Base-by-base conservation (phyloP, 176 grass and related monocot genomes). In the Juncus inflexus region DNA sequence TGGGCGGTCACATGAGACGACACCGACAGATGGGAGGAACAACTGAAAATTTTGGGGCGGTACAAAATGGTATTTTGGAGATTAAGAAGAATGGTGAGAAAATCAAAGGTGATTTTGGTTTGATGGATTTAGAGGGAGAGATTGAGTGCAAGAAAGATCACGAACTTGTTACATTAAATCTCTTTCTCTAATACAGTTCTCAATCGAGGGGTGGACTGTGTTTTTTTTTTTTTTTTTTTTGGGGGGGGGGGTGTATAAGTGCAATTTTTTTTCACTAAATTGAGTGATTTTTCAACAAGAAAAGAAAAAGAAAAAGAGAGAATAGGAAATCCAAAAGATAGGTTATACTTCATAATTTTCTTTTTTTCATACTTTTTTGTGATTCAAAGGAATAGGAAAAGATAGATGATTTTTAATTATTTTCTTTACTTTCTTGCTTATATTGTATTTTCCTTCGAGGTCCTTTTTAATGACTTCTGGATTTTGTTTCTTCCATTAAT, bases 1-100 rank as follows among this genome's bases (percentile, higher is more conserved):
- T 99, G 35, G 89, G 95, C 35, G 95, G 95, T 3, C 95, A 99
- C 65, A 99, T 99, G 89, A 79, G 95, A 53, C 85, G 95, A 39
- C 95, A 99, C 75, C 76, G 95, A 7, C 53, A 80, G 12, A 71
- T 77, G 7, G 43, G 54, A 45, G 63, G 54, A 4, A 50, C 38
- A 19, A 58, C 7, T 2, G 67, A 40, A n/a, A 52, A 38, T 40
- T 71, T 58, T 38, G 58, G 67, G 12, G 43, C 43, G 6, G 35
- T 70, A 54, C 52, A 57, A 5, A 66, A 77, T 58, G 41, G 67
- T 41, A 38, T 83, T 35, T 54, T 70, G 11, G 15, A 28, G 12
- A 14, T 78, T 39, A 9, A 11, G 19, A n/a, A 80, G 76, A 39
- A 60, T 40, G 35, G 6, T 74, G 42, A 39, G 16, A 40, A 38